phyloP scores from a whole-genome alignment of 306 rosid genomes.

The apple (Malus domestica) region ASM211411v1 NC_041794.1:252001-252500 shows the following conservation, averaged over 20 bases:
- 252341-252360: conserved; percentile 44
- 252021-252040: not conserved
- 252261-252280: conserved; percentile 94
- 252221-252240: conserved; percentile 76
- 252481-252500: not conserved
- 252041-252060: not conserved
- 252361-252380: not conserved
- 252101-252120: conserved; percentile 20
- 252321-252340: conserved; percentile 89
- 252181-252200: conserved; percentile 95
- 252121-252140: conserved; percentile 2
- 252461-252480: not conserved
- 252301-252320: conserved; percentile 90
- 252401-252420: not conserved
- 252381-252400: not conserved
- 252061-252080: not conserved
- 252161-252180: conserved; percentile 85
- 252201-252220: conserved; percentile 81
- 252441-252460: not conserved
- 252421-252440: not conserved
- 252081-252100: not conserved
- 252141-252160: conserved; percentile 72
- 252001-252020: conserved; percentile 3
- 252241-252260: conserved; percentile 97
- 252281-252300: conserved; percentile 95